These are phyloP conservation scores for Neofusicoccum umdonicola DNA, from an alignment of 2,329 filamentous ascomycete genomes.

Conservation along the genomic window DNA sequence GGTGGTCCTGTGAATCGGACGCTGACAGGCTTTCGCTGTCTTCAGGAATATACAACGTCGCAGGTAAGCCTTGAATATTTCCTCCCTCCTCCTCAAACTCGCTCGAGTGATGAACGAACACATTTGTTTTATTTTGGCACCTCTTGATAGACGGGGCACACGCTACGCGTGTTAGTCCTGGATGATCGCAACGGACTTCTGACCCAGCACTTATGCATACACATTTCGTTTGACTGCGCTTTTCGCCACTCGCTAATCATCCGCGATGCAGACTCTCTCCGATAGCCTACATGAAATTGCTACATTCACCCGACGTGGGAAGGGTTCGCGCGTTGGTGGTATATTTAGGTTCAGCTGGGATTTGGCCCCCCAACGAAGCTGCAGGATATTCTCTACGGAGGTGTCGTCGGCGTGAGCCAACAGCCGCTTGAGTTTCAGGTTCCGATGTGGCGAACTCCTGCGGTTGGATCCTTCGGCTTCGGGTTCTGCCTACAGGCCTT, in stretches of 20 bases:
- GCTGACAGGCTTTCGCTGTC: too few species aligned
- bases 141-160: conserved; percentile 75
- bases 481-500: too few species aligned
- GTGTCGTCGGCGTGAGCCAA: neutral
- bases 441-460: neutral
- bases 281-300: neutral
- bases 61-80: conserved; percentile 31
- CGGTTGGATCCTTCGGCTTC: too few species aligned
- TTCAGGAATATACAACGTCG: too few species aligned
- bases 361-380: neutral
- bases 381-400: neutral
- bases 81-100: conserved; percentile 34
- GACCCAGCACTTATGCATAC: conserved; percentile 41
- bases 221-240: neutral
- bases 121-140: conserved; percentile 75
- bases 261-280: neutral
- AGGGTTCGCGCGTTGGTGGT: neutral
- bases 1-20: too few species aligned
- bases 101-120: conserved; percentile 4
- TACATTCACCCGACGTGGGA: too few species aligned
- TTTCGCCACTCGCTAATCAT: neutral
- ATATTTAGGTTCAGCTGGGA: neutral
- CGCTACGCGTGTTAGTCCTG: conserved; percentile 33
- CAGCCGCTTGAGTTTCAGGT: neutral
- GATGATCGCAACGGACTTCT: conserved; percentile 83